These are phyloP conservation scores for Polytrichum commune DNA, from an alignment of 225 moss, liverwort and hornwort genomes.

Conservation along the genomic window DNA sequence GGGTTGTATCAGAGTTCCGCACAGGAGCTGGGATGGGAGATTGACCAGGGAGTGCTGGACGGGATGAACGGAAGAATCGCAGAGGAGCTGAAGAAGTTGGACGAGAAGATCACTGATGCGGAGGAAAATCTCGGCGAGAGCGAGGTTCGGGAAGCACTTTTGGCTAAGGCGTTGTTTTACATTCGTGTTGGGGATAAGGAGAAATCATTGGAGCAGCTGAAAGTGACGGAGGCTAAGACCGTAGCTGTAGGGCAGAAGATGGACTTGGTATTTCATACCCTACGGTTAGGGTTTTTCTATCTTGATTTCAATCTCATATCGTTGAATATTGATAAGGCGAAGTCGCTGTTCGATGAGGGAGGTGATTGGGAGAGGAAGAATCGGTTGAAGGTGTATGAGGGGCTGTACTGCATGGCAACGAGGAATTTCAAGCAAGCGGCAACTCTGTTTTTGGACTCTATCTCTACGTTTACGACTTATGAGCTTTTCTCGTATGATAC, in stretches of 20 bases:
- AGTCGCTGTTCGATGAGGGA: conserved; percentile 94
- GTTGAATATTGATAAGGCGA: conserved; percentile 94
- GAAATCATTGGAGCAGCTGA: conserved; percentile 83
- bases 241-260: conserved; percentile 99
- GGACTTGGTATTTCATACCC: conserved; percentile 95
- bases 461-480: conserved; percentile 95
- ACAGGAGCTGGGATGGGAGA: conserved; percentile 83
- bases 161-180: conserved; percentile 80
- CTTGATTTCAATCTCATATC: conserved; percentile 93
- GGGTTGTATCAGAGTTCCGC: conserved; percentile 72
- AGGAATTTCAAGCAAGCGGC: conserved; percentile 97
- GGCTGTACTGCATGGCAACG: conserved; percentile 92
- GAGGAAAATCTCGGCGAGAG: conserved; percentile 99
- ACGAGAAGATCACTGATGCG: conserved; percentile 72
- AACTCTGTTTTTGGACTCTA: conserved; percentile 84
- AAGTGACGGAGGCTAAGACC: conserved; percentile 88
- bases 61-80: conserved; percentile 39
- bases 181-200: conserved; percentile 93
- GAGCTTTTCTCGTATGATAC: conserved; percentile 97
- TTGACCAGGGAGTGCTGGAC: conserved; percentile 39
- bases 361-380: conserved; percentile 99
- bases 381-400: conserved; percentile 94
- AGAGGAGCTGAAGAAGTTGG: conserved; percentile 63
- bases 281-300: conserved; percentile 82
- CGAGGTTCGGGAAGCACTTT: conserved; percentile 90